A percentile compares a stretch with the other conserved stretches of the same genome.
phyloP scores from a whole-genome alignment of 768 basidiomycete species.

The Tricholoma terreum region DNA sequence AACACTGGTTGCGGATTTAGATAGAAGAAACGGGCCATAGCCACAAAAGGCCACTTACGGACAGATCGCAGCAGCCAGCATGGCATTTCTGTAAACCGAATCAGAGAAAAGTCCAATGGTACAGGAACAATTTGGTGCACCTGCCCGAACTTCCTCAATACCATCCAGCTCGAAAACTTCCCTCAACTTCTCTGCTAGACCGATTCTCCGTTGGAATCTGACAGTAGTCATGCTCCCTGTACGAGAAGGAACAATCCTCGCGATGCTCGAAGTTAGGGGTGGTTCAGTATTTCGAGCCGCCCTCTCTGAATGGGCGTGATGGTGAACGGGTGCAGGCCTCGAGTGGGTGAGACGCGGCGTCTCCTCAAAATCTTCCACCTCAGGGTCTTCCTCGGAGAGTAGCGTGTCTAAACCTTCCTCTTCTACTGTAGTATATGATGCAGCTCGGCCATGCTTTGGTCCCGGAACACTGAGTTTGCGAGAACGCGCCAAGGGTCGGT shows the following conservation, averaged over 20 bases:
- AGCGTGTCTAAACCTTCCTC: slow-evolving; percentile 33
- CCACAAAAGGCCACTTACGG: slow-evolving; percentile 49
- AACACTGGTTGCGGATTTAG: slow-evolving; percentile 52
- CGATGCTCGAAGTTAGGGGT: background rate
- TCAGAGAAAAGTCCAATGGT: slow-evolving; percentile 5
- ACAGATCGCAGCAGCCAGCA: slow-evolving; percentile 92
- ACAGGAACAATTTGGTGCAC: slow-evolving; percentile 36
- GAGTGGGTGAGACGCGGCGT: slow-evolving; percentile 38
- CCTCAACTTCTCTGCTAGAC: slow-evolving; percentile 82
- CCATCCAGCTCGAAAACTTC: slow-evolving; percentile 83
- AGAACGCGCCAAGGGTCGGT: slow-evolving; percentile 74
- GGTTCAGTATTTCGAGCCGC: slow-evolving; percentile 1
- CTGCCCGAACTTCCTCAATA: slow-evolving; percentile 82
- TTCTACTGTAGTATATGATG: slow-evolving; percentile 24
- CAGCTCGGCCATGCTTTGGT: slow-evolving; percentile 14
- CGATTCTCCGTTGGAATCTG: slow-evolving; percentile 59
- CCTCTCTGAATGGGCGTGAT: slow-evolving; percentile 18
- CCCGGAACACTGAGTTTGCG: slow-evolving; percentile 38
- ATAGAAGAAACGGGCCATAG: background rate
- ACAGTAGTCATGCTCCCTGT: slow-evolving; percentile 74
- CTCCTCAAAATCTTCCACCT: slow-evolving; percentile 57
- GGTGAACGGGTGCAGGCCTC: slow-evolving; percentile 4
- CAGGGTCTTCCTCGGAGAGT: slow-evolving; percentile 49
- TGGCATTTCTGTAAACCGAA: slow-evolving; percentile 67
- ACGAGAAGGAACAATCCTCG: slow-evolving; percentile 32